Evolutionary conservation across 495 filamentous ascomycete genomes (phyloP).

Genomic region (Opeltia flavorubescens): DNA sequence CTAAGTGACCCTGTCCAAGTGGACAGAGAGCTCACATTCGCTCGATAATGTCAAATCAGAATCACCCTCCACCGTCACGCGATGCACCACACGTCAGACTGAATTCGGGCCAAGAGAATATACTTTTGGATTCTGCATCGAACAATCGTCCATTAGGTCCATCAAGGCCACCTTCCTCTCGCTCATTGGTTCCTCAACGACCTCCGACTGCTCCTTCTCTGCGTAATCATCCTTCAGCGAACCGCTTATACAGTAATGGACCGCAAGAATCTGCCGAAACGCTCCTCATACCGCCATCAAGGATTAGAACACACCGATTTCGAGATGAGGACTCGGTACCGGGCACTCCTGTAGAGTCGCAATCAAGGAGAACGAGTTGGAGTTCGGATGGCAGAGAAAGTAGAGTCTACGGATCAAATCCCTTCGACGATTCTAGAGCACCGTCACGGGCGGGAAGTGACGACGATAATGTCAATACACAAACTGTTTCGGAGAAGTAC

Average conservation of each 20-base stretch:
- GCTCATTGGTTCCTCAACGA: slow-evolving; percentile 26
- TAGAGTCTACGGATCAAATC: slow-evolving; percentile 23
- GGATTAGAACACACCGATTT: slow-evolving; percentile 26
- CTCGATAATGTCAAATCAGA: neutral
- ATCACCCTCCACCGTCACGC: slow-evolving; percentile 15
- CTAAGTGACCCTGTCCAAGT: neutral
- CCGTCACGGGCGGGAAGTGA: slow-evolving; percentile 50
- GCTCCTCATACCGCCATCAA: slow-evolving; percentile 40
- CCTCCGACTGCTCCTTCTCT: slow-evolving; percentile 15
- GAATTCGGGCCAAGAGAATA: slow-evolving; percentile 42
- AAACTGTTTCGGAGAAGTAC: slow-evolving; percentile 67
- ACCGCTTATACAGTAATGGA: slow-evolving; percentile 22
- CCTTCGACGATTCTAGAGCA: slow-evolving; percentile 41
- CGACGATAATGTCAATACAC: slow-evolving; percentile 50
- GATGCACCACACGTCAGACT: slow-evolving; percentile 41
- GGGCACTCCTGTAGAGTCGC: slow-evolving; percentile 27
- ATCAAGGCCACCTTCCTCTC: slow-evolving; percentile 19
- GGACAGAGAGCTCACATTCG: neutral
- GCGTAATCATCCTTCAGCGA: slow-evolving; percentile 6
- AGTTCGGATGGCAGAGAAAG: slow-evolving; percentile 45
- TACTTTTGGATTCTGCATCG: slow-evolving; percentile 25
- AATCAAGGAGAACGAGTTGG: slow-evolving; percentile 48
- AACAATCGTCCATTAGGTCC: slow-evolving; percentile 21
- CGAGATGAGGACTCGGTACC: slow-evolving; percentile 31
- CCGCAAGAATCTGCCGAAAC: slow-evolving; percentile 43